Conservation (phyloP, 2,329 filamentous ascomycete genomes). For the Sporothrix globosa region DNA sequence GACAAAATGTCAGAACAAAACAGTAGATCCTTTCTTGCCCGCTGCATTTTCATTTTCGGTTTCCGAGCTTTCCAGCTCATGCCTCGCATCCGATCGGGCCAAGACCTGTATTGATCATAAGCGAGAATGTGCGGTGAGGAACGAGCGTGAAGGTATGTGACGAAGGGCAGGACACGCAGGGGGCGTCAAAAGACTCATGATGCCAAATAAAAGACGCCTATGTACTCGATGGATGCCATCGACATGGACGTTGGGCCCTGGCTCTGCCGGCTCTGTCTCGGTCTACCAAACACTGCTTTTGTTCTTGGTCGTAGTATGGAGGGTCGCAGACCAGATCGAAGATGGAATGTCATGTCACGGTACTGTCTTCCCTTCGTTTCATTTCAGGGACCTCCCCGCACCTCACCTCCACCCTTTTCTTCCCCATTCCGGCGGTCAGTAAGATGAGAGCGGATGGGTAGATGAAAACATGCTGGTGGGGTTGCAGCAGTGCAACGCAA, state of each 20-base stretch:
- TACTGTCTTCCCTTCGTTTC: background rate
- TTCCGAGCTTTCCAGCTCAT: background rate
- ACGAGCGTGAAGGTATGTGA: background rate
- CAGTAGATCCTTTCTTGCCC: too few relatives aligned
- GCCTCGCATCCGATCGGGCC: constrained; percentile 4
- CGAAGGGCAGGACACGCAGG: background rate
- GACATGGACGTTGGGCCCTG: background rate
- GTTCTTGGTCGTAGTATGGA: background rate
- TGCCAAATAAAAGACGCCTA: too few relatives aligned
- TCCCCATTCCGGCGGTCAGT: constrained; percentile 1
- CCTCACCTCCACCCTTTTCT: background rate
- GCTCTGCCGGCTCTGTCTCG: background rate
- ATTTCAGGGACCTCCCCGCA: background rate
- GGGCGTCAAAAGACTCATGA: background rate
- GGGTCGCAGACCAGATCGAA: background rate
- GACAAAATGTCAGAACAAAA: too few relatives aligned
- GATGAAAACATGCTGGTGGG: background rate
- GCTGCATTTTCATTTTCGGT: background rate
- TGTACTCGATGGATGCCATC: background rate
- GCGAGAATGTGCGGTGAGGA: constrained; percentile 21
- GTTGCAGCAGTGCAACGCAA: constrained; percentile 12
- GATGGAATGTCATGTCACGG: background rate
- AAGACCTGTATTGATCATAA: constrained; percentile 8
- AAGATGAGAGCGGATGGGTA: background rate
- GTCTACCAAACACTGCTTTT: background rate